phyloP scores from a whole-genome alignment of 768 basidiomycete species.

The Mycena galericulata region DNA sequence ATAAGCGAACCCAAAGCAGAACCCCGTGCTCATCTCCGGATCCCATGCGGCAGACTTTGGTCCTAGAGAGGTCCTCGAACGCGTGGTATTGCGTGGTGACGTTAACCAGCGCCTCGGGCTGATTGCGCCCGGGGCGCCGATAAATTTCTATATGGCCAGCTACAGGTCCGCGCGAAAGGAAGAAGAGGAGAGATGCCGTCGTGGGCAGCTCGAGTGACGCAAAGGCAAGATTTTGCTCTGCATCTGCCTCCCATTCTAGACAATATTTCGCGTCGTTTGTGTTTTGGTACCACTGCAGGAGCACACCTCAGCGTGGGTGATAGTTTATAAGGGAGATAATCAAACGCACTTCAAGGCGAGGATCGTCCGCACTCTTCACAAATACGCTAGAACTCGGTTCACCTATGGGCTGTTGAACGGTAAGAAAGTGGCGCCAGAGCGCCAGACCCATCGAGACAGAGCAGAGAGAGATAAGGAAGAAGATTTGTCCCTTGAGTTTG shows the following conservation, averaged over 20 bases:
- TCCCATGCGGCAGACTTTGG: neutral
- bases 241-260: neutral
- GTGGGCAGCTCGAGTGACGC: conserved; percentile 1
- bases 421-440: neutral
- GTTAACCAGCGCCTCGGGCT: neutral
- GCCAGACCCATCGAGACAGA: conserved; percentile 1
- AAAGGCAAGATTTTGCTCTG: neutral
- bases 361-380: neutral
- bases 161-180: neutral
- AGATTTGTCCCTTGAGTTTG: conserved; percentile 1
- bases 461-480: conserved; percentile 4
- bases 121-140: neutral
- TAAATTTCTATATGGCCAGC: neutral
- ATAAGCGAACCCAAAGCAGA: conserved; percentile 1
- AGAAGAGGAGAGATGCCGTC: neutral
- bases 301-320: neutral
- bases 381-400: neutral
- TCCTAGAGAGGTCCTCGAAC: neutral
- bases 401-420: neutral
- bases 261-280: neutral
- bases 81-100: neutral
- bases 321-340: neutral
- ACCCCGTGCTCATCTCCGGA: neutral
- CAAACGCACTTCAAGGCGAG: neutral
- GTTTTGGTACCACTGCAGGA: conserved; percentile 2